Percentiles rank a stretch among this genome's conserved stretches.
These are phyloP conservation scores for Recurvomyces mirabilis DNA, from an alignment of 495 filamentous ascomycete genomes.

Conservation along the genomic window DNA sequence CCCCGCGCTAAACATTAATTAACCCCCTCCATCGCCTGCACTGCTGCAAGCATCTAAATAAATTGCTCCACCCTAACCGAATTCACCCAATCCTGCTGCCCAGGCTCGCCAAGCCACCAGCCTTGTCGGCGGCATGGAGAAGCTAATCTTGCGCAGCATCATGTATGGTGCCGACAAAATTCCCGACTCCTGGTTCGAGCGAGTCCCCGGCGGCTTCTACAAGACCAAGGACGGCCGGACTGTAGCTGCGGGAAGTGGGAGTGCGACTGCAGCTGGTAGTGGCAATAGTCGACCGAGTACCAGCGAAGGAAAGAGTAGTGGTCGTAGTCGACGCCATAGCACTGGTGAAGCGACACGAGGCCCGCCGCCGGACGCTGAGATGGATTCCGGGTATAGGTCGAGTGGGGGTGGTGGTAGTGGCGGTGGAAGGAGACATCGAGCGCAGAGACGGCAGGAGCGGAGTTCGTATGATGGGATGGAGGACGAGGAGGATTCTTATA, in stretches of 20 bases:
- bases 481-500: slow-evolving; percentile 10
- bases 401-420: not conserved
- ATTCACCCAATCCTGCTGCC: not conserved
- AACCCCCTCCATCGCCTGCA: no score
- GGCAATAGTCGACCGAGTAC: slow-evolving; percentile 5
- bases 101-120: not conserved
- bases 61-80: no score
- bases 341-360: slow-evolving; percentile 6
- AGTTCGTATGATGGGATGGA: slow-evolving; percentile 15
- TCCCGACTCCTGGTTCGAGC: slow-evolving; percentile 29
- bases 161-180: slow-evolving; percentile 30
- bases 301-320: not conserved
- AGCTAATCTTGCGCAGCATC: slow-evolving; percentile 19
- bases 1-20: no score
- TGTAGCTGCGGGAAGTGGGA: slow-evolving; percentile 1
- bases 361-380: not conserved
- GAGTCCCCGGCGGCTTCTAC: slow-evolving; percentile 30
- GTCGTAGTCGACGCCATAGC: slow-evolving; percentile 11
- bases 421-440: not conserved
- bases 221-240: slow-evolving; percentile 18
- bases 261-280: not conserved
- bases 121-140: slow-evolving; percentile 9
- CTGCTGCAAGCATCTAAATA: no score
- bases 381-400: slow-evolving; percentile 4
- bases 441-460: not conserved